Evolutionary conservation across 495 filamentous ascomycete species (phyloP), one percentile per base, ranked within the genome.

Genomic region (Rhypophila decipiens): DNA sequence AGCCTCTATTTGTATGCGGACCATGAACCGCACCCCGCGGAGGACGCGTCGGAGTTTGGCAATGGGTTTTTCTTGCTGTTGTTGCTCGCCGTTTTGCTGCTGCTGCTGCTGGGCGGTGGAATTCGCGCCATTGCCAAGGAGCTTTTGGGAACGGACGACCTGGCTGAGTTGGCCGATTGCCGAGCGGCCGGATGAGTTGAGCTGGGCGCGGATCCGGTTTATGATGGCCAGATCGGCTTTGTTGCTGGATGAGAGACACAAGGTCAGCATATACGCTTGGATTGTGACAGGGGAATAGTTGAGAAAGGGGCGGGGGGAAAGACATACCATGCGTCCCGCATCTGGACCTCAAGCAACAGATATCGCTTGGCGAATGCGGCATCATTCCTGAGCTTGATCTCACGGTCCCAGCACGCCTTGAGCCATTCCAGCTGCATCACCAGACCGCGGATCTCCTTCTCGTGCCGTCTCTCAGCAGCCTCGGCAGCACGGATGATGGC

Each of bases 341-440:
- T 79, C 61, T 84, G 80, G 42, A 97, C 80, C 66, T 90, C 86
- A 77, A 93, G 81, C 52, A 83, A 56, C 53, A 88, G 72, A 58
- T 75, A 83, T 65, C 74, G 77, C 79, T 98, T 86, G 64, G 85
- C 86, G 72, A 76, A 95, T 20, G 82, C 84, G 44, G 90, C 70
- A 51, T 86, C 85, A 37, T 72, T 74, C 39, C 93, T 74, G 67
- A 97, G 83, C 44, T 76, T 80, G 56, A 86, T 80, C 68, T 96
- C 91, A 19, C 93, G 77, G 60, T 78, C 74, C 62, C 84, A 82
- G 42, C 82, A 78, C 4, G 87, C 88, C 49, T 83, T 76, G 48
- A 97, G 78, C 83, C 86, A 98, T 52, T 89, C 74, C 55, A 96
- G 91, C 64, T 96, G 89, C 66, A 90, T 85, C 50, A 78, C 79